Base-by-base conservation (phyloP, 768 basidiomycete species). In the Neoboletus brunneissimus region DNA sequence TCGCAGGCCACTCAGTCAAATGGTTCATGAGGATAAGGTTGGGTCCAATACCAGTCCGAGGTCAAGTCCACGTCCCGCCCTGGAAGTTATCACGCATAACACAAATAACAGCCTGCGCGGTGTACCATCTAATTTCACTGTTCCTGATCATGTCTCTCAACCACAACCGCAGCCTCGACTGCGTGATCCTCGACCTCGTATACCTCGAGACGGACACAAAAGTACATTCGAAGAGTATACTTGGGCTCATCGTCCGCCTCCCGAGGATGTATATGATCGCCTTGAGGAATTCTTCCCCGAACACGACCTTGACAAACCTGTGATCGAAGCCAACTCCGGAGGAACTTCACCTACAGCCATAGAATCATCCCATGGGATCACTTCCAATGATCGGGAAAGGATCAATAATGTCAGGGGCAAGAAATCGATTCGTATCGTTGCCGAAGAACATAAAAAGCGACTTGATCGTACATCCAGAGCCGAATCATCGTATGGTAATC, bases 231-330 rank as follows among this genome's bases (percentile, higher is more conserved):
- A 80, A 15, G 87, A 85, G 62, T 79, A 81, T 54, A 88, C 88
- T 22, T 97, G 93, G 94, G 89, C 91, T 37, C 85, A 88, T 57
- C 90, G 94, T 64, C 95, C 95, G 29, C 84, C 87, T 44, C 86
- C 94, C 0, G 97, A 98, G 73, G 89, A 91, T 62, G 89, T 99
- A 43, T 93, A 94, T 68, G 89, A 98, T 42, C 86, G 90, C 54
- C 80, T 99, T 9, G 92, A 98, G 63, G 86, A 89, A 58, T 98
- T 92, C 77, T 99, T 99, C 80, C 95, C 96, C 1, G 87, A 89
- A 61, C 91, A 97, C 67, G 94, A 98, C 66, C 83, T 98, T 47
- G 97, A 98, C 72, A 90, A 94, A 67, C 94, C 95, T 2, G 88
- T 98, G 60, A 90, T 98, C 52, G 96, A 98, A 63, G 85, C 88